Evolutionary conservation across 2,329 filamentous ascomycete genomes (phyloP).

Genomic region (Biscogniauxia marginata): DNA sequence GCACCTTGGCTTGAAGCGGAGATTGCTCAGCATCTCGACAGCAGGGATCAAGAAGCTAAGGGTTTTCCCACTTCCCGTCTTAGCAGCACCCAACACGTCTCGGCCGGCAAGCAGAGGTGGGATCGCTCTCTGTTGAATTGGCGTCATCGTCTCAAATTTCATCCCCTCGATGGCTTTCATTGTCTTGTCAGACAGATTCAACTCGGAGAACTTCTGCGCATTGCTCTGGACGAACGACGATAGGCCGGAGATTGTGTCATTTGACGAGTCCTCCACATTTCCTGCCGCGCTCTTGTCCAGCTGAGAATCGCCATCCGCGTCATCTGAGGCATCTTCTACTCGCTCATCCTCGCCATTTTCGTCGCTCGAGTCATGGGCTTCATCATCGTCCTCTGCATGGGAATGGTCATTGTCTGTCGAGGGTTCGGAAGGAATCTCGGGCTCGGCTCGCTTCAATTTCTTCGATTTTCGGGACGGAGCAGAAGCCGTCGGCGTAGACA

Average conservation of each 20-base stretch:
- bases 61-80: conserved; percentile 92
- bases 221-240: conserved; percentile 57
- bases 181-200: conserved; percentile 85
- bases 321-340: conserved; percentile 20
- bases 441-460: conserved; percentile 40
- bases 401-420: conserved; percentile 19
- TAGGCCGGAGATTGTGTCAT: conserved; percentile 47
- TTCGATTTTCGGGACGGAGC: conserved; percentile 38
- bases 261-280: conserved; percentile 26
- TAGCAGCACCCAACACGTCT: conserved; percentile 92
- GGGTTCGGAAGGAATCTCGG: conserved; percentile 20
- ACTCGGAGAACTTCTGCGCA: conserved; percentile 71
- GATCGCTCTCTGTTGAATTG: conserved; percentile 86
- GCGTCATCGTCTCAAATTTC: conserved; percentile 94
- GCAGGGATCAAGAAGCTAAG: conserved; percentile 92
- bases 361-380: conserved; percentile 17
- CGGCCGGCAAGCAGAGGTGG: conserved; percentile 84
- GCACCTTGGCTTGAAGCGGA: conserved; percentile 90
- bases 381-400: conserved; percentile 17
- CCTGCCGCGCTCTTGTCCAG: conserved; percentile 17
- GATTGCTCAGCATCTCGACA: conserved; percentile 84
- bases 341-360: conserved; percentile 19
- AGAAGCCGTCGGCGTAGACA: conserved; percentile 28
- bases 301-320: conserved; percentile 25
- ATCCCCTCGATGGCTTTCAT: conserved; percentile 86